Evolutionary conservation across 306 rosid genomes (phyloP).

Genomic region (Sophora flavescens): DNA sequence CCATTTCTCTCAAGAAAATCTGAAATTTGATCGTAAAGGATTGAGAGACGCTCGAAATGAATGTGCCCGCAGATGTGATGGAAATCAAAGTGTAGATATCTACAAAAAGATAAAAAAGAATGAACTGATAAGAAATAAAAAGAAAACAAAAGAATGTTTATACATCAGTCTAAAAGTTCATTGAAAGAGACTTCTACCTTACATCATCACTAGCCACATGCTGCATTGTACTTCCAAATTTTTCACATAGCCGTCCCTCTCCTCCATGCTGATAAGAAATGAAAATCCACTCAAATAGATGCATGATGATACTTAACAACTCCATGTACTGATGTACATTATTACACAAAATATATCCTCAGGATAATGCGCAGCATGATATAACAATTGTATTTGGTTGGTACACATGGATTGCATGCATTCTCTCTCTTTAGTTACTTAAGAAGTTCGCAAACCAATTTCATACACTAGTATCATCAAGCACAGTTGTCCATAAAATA

Average conservation of each 20-base stretch:
- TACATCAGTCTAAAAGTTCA: conserved; percentile 14
- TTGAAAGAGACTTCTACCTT: conserved; percentile 61
- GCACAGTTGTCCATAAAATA: conserved; percentile 19
- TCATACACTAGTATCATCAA: background rate
- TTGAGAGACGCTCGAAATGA: conserved; percentile 87
- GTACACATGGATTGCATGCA: background rate
- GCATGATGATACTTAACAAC: background rate
- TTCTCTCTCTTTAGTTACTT: conserved; percentile 6
- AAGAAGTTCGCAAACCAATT: conserved; percentile 7
- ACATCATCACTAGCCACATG: conserved; percentile 65
- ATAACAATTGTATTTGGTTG: conserved; percentile 1
- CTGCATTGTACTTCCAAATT: conserved; percentile 71
- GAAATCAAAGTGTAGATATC: conserved; percentile 90
- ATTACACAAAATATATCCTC: background rate
- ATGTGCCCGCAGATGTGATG: conserved; percentile 83
- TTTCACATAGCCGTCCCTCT: conserved; percentile 78
- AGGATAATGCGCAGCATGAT: background rate
- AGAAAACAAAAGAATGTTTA: background rate
- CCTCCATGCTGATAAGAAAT: conserved; percentile 76
- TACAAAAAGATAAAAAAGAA: conserved; percentile 32
- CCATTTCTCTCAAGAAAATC: conserved; percentile 87
- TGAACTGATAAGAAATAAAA: conserved; percentile 34
- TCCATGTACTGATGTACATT: conserved; percentile 1
- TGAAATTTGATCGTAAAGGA: conserved; percentile 78
- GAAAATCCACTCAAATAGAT: conserved; percentile 20